Evolutionary conservation across 129 eudicot genomes (phyloP).

Genomic region (Tagetes patula): DNA sequence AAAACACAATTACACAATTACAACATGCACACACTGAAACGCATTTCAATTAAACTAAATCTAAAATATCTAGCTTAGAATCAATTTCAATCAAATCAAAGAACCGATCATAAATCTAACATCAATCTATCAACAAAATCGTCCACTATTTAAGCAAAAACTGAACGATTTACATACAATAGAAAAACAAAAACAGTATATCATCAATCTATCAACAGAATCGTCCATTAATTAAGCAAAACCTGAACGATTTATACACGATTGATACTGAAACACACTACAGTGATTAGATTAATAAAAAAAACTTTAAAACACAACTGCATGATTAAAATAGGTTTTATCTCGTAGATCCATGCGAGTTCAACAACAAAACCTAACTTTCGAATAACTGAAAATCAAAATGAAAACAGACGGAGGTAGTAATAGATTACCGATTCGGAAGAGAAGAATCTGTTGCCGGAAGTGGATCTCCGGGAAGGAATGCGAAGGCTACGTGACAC

Average conservation of each 20-base stretch:
- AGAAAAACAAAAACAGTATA: background rate
- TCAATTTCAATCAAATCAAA: conserved; percentile 23
- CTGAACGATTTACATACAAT: background rate
- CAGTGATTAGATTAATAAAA: background rate
- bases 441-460: conserved; percentile 62
- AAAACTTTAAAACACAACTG: conserved; percentile 9
- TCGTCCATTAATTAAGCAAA: conserved; percentile 6
- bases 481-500: conserved; percentile 68
- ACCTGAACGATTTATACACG: background rate
- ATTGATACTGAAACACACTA: background rate
- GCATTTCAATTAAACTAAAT: conserved; percentile 20
- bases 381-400: background rate
- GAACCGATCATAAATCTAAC: conserved; percentile 10
- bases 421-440: conserved; percentile 50
- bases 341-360: conserved; percentile 28
- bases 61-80: conserved; percentile 3
- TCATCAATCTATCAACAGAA: conserved; percentile 21
- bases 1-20: conserved; percentile 20
- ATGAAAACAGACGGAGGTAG: background rate
- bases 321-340: conserved; percentile 23
- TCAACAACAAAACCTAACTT: conserved; percentile 28
- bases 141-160: conserved; percentile 3
- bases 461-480: conserved; percentile 52
- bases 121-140: conserved; percentile 1
- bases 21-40: conserved; percentile 24